Conservation (phyloP, 2,329 filamentous ascomycete species). For the Ceratocystis colombiana region DNA sequence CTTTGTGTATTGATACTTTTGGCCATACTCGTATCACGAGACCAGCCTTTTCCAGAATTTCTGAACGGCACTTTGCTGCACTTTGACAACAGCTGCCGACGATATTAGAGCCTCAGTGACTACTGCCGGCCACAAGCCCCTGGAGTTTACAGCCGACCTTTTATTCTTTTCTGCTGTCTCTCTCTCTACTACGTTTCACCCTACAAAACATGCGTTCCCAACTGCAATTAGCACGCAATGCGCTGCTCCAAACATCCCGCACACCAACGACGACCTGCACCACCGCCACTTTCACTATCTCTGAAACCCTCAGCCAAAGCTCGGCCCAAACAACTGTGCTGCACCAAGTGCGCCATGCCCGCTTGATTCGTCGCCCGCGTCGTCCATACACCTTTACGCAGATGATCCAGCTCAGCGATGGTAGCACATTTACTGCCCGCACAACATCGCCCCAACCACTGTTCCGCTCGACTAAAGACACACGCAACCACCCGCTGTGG, state of each 20-base stretch:
- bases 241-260: slow-evolving; percentile 29
- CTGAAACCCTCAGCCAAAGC: slow-evolving; percentile 28
- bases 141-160: not conserved
- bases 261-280: slow-evolving; percentile 30
- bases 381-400: slow-evolving; percentile 97
- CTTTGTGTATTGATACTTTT: slow-evolving; percentile 14
- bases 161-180: not conserved
- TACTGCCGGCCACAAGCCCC: not conserved
- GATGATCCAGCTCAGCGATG: slow-evolving; percentile 83
- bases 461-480: slow-evolving; percentile 62
- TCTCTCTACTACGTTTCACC: not conserved
- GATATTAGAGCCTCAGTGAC: not conserved
- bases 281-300: slow-evolving; percentile 20
- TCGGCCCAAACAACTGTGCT: slow-evolving; percentile 29
- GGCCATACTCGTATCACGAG: slow-evolving; percentile 1
- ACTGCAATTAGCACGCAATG: slow-evolving; percentile 23
- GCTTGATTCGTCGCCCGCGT: slow-evolving; percentile 76
- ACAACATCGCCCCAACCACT: slow-evolving; percentile 61
- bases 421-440: slow-evolving; percentile 69
- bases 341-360: slow-evolving; percentile 63
- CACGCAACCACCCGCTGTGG: slow-evolving; percentile 81
- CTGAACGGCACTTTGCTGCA: slow-evolving; percentile 2
- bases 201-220: slow-evolving; percentile 24
- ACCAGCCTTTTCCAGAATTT: slow-evolving; percentile 19
- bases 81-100: not conserved